Conservation (phyloP, 148 eudicot species). For the Diospyros lotus region DNA sequence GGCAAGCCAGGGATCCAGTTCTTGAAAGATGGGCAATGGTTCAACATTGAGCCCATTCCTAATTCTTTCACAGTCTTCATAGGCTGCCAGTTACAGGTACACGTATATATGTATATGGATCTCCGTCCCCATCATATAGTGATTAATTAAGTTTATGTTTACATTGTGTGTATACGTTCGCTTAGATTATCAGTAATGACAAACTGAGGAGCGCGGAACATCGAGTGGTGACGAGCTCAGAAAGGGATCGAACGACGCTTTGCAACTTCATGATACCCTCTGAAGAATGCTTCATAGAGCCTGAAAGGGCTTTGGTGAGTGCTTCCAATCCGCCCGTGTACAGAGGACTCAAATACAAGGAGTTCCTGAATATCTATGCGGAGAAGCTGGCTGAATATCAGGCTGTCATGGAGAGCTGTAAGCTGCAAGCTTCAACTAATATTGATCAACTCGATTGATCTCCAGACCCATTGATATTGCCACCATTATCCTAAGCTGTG, state of each 20-base stretch:
- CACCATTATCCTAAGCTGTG: too few relatives aligned
- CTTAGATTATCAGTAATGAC: conserved; percentile 34
- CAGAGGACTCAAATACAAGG: conserved; percentile 25
- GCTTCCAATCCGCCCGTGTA: conserved; percentile 21
- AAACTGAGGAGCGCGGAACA: conserved; percentile 35
- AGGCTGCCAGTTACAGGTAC: conserved; percentile 55
- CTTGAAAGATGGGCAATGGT: conserved; percentile 49
- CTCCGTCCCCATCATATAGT: neutral
- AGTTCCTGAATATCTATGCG: conserved; percentile 19
- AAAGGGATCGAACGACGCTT: conserved; percentile 25
- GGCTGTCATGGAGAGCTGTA: too few relatives aligned
- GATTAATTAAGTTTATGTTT: neutral
- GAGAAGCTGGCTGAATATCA: neutral
- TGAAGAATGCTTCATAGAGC: conserved; percentile 19
- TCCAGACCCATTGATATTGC: too few relatives aligned
- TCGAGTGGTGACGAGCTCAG: conserved; percentile 37
- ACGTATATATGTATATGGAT: conserved; percentile 13
- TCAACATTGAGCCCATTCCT: conserved; percentile 46
- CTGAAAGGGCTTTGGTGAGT: conserved; percentile 30
- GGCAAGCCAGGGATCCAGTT: conserved; percentile 57
- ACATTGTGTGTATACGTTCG: too few relatives aligned
- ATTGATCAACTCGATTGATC: too few relatives aligned
- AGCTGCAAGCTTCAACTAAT: too few relatives aligned
- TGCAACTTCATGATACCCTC: conserved; percentile 31
- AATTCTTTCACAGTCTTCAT: conserved; percentile 51